Base-by-base conservation (phyloP, 441 rosid species). In the Pelargonium australe region DNA sequence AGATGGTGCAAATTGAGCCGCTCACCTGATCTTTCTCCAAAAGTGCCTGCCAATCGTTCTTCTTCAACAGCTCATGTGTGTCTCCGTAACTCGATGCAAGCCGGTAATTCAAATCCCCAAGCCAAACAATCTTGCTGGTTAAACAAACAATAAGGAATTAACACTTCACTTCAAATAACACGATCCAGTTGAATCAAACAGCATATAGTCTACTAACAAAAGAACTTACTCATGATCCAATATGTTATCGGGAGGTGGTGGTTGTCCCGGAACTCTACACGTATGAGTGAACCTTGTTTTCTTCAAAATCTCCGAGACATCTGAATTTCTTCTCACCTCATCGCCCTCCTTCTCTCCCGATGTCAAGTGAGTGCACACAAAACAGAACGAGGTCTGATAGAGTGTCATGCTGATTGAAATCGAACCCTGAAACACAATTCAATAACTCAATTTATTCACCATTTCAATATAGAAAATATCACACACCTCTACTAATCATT, bases 341-440 rank as follows among this genome's bases (percentile, higher is more conserved):
- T 91, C 96, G 0, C 99, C 96, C 84, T 87, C 97, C 81, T 81
- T 95, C 82, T 92, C 96, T 44, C 99, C 99, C 0, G 99, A 95
- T 1, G 96, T 80, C 75, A 95, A 79, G 80, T 95, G 99, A 0
- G 92, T 90, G 75, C 97, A 89, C 20, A 95, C 97, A 19, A 95
- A 91, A 74, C 99, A 95, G 69, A 95, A 81, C n/a, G 80, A 78
- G 10, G 95, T 89, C 47, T 80, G 85, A 62, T 83, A 80, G 73
- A 91, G 44, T 14, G 81, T 85, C 97, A 95, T 90, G 64, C 99
- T 91, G 19, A 95, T 84, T 2, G 99, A 91, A 70, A 95, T 70
- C 2, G 99, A 95, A 7, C 99, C 99, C 99, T 95, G 75, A 49
- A 45, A 19, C 45, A 20, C 60, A 66, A 25, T 70, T 3, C 20